These are phyloP conservation scores for Byssothecium circinans DNA, from an alignment of 2,329 filamentous ascomycete genomes.

Conservation along the genomic window DNA sequence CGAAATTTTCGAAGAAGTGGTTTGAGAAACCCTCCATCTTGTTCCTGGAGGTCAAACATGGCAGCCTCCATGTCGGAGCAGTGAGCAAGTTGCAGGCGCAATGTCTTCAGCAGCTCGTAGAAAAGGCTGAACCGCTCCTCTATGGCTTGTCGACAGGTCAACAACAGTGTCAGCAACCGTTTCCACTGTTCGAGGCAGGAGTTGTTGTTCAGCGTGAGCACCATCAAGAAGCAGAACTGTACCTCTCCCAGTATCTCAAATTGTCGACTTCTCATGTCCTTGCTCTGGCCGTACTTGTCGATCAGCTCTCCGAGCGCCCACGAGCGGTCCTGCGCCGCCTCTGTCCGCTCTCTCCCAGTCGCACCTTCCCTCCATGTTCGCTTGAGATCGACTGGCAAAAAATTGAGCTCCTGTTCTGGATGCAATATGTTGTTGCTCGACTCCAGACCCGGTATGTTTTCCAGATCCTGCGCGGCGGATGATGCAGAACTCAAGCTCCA, in stretches of 20 bases:
- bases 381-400: slow-evolving; percentile 63
- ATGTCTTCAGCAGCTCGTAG: slow-evolving; percentile 51
- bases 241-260: slow-evolving; percentile 57
- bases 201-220: slow-evolving; percentile 65
- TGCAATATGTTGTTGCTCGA: slow-evolving; percentile 30
- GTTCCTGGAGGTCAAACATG: slow-evolving; percentile 60
- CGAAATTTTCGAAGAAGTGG: slow-evolving; percentile 57
- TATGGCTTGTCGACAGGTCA: slow-evolving; percentile 60
- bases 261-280: slow-evolving; percentile 28
- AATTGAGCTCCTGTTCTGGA: slow-evolving; percentile 49
- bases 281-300: slow-evolving; percentile 43
- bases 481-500: slow-evolving; percentile 63
- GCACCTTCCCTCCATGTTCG: slow-evolving; percentile 64
- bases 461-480: slow-evolving; percentile 58
- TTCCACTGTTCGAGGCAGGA: slow-evolving; percentile 69
- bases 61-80: slow-evolving; percentile 63
- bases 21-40: slow-evolving; percentile 57
- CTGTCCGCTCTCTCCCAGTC: slow-evolving; percentile 63
- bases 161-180: slow-evolving; percentile 57
- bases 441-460: slow-evolving; percentile 62
- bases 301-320: slow-evolving; percentile 62
- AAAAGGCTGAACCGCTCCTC: slow-evolving; percentile 54
- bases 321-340: slow-evolving; percentile 63
- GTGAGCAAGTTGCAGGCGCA: slow-evolving; percentile 58
- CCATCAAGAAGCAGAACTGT: slow-evolving; percentile 65